These are phyloP conservation scores for Hyparrhenia diplandra DNA, from an alignment of 176 grass and related monocot species.

Conservation along the genomic window DNA sequence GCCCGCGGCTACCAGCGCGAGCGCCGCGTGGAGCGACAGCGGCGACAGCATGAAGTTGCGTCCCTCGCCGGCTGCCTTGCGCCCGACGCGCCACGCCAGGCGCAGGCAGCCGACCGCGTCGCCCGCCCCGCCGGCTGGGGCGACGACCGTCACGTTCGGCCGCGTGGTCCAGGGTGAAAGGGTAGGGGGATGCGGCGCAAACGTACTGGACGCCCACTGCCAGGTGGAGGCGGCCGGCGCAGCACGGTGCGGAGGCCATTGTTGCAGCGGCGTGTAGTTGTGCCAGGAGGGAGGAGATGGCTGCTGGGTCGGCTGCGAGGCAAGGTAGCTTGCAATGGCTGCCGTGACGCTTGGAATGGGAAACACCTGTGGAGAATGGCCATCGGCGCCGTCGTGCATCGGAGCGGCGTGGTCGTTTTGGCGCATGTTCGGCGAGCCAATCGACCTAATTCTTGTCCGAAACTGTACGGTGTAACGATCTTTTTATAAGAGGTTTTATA, in stretches of 20 bases:
- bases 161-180: neutral
- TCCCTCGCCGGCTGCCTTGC: neutral
- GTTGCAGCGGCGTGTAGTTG: neutral
- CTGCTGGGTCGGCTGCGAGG: neutral
- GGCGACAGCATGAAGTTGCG: slow-evolving; percentile 19
- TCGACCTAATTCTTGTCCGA: neutral
- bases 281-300: neutral
- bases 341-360: neutral
- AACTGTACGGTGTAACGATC: neutral
- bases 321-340: neutral
- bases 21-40: slow-evolving; percentile 10
- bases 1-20: slow-evolving; percentile 23
- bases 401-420: neutral
- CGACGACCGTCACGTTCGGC: neutral
- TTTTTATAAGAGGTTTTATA: neutral
- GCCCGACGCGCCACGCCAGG: neutral
- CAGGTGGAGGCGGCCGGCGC: neutral
- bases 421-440: neutral
- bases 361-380: neutral
- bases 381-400: neutral
- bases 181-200: neutral
- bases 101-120: neutral
- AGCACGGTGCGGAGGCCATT: neutral
- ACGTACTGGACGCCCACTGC: neutral
- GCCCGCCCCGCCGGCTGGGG: neutral